These are phyloP conservation scores for Aspergillus ellipticus DNA, from an alignment of 495 filamentous ascomycete species.

Conservation along the genomic window DNA sequence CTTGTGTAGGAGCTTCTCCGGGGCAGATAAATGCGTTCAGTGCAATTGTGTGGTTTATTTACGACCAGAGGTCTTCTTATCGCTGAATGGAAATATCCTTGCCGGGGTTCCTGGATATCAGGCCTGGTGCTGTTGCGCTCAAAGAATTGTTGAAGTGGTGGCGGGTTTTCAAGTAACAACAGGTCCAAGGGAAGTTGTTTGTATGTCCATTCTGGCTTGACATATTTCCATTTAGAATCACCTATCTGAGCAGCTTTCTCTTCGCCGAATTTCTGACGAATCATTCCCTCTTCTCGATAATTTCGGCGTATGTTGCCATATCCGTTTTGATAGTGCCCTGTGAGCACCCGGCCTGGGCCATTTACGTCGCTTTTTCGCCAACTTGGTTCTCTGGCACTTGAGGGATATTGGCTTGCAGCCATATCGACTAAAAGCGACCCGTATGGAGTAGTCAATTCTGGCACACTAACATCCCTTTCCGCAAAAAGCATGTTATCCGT, in stretches of 20 bases:
- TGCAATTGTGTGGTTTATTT: background rate
- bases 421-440: background rate
- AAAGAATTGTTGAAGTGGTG: background rate
- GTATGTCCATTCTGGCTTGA: background rate
- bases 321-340: background rate
- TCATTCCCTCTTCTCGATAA: slow-evolving; percentile 7
- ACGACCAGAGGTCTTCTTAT: background rate
- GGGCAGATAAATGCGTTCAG: background rate
- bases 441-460: background rate
- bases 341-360: background rate
- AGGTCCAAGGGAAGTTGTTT: background rate
- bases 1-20: background rate
- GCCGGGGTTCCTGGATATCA: background rate
- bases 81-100: background rate
- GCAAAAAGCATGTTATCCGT: background rate
- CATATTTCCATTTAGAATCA: background rate
- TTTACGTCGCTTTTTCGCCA: background rate
- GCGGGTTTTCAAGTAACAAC: background rate
- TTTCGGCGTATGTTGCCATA: background rate
- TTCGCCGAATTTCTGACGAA: slow-evolving; percentile 14
- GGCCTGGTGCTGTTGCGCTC: background rate
- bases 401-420: background rate
- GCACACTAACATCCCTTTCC: background rate
- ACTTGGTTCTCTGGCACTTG: background rate
- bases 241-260: slow-evolving; percentile 13